phyloP scores from a whole-genome alignment of 371 early-diverging fungal species.

The Coemansia sp. region DNA sequence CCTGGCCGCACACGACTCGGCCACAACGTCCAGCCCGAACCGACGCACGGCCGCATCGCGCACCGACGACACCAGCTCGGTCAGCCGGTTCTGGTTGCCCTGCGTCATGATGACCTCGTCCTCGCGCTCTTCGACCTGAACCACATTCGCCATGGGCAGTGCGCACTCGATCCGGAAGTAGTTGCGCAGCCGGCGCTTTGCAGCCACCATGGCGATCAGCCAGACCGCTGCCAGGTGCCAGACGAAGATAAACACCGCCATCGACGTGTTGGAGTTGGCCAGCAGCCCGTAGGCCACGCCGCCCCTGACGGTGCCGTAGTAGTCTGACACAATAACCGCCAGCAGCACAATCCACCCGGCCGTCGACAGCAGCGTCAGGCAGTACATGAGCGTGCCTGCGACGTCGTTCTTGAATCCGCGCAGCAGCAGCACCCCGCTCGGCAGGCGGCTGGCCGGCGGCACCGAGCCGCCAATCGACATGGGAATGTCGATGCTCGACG shows the following conservation, averaged over 20 bases:
- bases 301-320: constrained; percentile 54
- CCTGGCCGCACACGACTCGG: constrained; percentile 57
- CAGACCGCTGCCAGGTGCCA: constrained; percentile 70
- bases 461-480: neutral
- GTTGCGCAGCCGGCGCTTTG: constrained; percentile 54
- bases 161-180: constrained; percentile 63
- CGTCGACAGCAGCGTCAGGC: constrained; percentile 58
- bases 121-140: constrained; percentile 65
- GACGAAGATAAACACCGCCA: constrained; percentile 64
- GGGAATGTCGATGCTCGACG: constrained; percentile 2
- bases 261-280: constrained; percentile 56
- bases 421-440: constrained; percentile 51
- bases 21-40: constrained; percentile 19
- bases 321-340: constrained; percentile 65
- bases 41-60: constrained; percentile 10
- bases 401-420: constrained; percentile 63
- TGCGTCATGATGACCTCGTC: constrained; percentile 60
- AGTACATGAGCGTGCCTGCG: constrained; percentile 58
- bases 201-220: constrained; percentile 58
- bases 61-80: constrained; percentile 40
- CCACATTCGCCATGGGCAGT: constrained; percentile 58
- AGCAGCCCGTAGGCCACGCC: constrained; percentile 41
- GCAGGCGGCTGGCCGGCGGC: constrained; percentile 11
- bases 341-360: constrained; percentile 67
- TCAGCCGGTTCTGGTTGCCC: constrained; percentile 48